These are phyloP conservation scores for Trichosporon ovoides DNA, from an alignment of 1,284 basidiomycete species.

Conservation along the genomic window DNA sequence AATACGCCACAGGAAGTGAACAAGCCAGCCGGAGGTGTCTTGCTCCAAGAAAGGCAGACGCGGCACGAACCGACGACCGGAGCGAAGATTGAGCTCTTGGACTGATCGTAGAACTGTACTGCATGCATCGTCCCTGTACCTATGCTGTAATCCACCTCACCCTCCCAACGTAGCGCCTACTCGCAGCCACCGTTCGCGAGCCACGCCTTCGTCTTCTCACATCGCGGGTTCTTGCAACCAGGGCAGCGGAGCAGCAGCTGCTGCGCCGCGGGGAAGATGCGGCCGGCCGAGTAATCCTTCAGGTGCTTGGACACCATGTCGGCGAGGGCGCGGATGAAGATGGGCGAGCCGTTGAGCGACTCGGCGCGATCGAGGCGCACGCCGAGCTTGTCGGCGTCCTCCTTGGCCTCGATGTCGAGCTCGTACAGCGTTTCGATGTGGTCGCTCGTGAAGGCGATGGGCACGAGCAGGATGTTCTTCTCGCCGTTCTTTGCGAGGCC, in stretches of 20 bases:
- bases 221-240: slow-evolving; percentile 83
- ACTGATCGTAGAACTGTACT: neutral
- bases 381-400: slow-evolving; percentile 86
- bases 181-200: slow-evolving; percentile 54
- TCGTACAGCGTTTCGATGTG: slow-evolving; percentile 99
- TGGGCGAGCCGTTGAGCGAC: slow-evolving; percentile 96
- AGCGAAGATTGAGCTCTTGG: slow-evolving; percentile 11
- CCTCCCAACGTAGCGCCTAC: slow-evolving; percentile 18
- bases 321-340: slow-evolving; percentile 92
- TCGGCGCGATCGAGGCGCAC: slow-evolving; percentile 86
- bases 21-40: neutral
- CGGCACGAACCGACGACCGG: neutral
- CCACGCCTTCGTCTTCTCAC: slow-evolving; percentile 82
- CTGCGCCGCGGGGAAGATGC: slow-evolving; percentile 59
- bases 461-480: slow-evolving; percentile 83
- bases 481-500: slow-evolving; percentile 82
- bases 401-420: slow-evolving; percentile 87
- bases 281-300: slow-evolving; percentile 53
- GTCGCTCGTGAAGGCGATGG: slow-evolving; percentile 97
- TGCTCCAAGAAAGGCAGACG: neutral
- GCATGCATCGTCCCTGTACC: slow-evolving; percentile 1
- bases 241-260: slow-evolving; percentile 89
- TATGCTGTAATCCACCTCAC: neutral
- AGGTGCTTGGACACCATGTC: slow-evolving; percentile 86
- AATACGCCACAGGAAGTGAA: neutral